Base-by-base conservation (phyloP, 1,139 yeast species). In the Yamadazyma blattariae region DNA sequence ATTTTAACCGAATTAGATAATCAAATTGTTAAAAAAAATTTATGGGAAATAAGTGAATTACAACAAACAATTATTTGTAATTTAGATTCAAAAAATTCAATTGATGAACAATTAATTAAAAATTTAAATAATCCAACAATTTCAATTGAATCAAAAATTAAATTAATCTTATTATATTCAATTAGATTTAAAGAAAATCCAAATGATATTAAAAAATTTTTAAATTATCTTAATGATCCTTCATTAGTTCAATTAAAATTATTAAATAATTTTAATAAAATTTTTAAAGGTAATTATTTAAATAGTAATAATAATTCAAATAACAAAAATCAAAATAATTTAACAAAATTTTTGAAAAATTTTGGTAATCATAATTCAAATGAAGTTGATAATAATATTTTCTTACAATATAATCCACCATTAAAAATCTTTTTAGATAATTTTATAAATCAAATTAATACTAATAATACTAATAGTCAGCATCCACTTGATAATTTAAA, bases 41-140 rank as follows among this genome's bases (percentile, higher is more conserved):
- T 92, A 33, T 83, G 97, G 84, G 89, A 83, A 40, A 75, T 89
- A 7, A 85, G 96, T 44, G 97, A 92, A 58, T 65, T 89, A 32
- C 97, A 92, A 56, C 99, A 92, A 59, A 77, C 82, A 18, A 67
- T 92, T 37, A 80, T 88, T 1, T 81, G 94, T 44, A 82, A 77
- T 42, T 55, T 69, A 37, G 75, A 69, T 20, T 54, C 48, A 29
- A 67, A 66, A 30, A 57, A 48, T 31, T 39, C 47, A 15, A 49
- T 68, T 26, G 57, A 55, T 27, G 38, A 55, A 14, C 50, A 54
- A 30, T 37, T 69, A 42, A 40, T 53, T 25, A 56, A 56, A 23
- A 37, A 64, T 4, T 44, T 70, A 13, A 55, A 60, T 14, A 55
- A 57, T 27, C 44, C 42, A 5, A 28, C 40, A 6, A 45, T 65